Percentiles rank a stretch among this genome's conserved stretches.
Conservation (phyloP, 306 rosid species). For the Erythrophleum fordii region DNA sequence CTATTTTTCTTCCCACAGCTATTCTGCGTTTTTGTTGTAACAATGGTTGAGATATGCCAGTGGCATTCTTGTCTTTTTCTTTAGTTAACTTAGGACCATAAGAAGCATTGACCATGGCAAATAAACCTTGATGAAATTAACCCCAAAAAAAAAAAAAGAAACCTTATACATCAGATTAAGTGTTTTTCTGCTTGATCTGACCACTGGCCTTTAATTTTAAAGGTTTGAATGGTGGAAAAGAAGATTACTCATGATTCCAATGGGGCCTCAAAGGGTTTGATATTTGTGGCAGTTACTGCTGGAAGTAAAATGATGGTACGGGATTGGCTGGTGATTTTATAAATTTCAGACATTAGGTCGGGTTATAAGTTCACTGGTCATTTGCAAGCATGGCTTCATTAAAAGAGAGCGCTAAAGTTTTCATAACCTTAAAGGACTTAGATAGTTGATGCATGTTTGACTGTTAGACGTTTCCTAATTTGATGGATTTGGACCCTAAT, state of each 20-base stretch:
- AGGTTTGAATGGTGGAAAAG: constrained; percentile 1
- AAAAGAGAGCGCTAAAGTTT: not conserved
- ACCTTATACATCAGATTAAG: not conserved
- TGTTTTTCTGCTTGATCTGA: not conserved
- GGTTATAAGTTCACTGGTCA: not conserved
- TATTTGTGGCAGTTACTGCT: not conserved
- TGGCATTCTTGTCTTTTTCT: not conserved
- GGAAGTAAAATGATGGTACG: not conserved
- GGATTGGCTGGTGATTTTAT: not conserved
- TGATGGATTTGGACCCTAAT: not conserved
- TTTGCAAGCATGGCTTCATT: not conserved
- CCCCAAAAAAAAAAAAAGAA: not conserved
- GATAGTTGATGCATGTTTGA: not conserved
- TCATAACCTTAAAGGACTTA: not conserved
- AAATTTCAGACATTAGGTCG: not conserved
- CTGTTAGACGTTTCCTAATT: not conserved
- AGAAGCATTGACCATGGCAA: not conserved
- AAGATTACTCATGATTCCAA: not conserved
- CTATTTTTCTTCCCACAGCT: constrained; percentile 19
- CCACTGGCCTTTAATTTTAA: not conserved
- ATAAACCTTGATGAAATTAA: not conserved
- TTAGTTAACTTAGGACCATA: not conserved
- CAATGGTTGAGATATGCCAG: not conserved
- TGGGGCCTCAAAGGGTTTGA: not conserved
- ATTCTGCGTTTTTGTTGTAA: constrained; percentile 21